Base-by-base conservation (phyloP, 2,329 filamentous ascomycete species). In the Chaetomium sp. region DNA sequence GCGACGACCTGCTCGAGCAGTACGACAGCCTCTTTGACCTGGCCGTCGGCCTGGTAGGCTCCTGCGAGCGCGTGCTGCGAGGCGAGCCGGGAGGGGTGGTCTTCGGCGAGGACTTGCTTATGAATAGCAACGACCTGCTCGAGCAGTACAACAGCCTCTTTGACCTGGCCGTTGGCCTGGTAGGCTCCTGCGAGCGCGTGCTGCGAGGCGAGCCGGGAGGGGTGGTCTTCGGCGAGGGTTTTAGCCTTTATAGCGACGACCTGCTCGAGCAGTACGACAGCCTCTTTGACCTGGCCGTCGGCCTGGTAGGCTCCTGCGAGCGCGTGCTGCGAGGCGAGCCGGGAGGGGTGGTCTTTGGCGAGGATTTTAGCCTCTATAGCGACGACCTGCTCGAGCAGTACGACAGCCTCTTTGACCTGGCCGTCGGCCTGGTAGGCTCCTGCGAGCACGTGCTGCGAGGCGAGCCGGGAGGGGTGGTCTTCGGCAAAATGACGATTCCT, bases 381-480 rank as follows among this genome's bases (percentile, higher is more conserved):
- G 12, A 65, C 60, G 32, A 66, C 60, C 5, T 64, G 57, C 55
- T 66, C 60, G 12, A 67, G 58, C 34, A 66, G 53, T 40, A 35
- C 34, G 14, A 67, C 42, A 14, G 65, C 64, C 42, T 64, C 50
- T 53, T 61, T 54, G 32, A 61, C 48, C 53, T 65, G 62, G 32
- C 61, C 62, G 48, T 66, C 52, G 45, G 48, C 47, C 40, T 27
- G 9, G 40, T 66, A 56, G 32, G 54, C 49, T 37, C 3, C 38
- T 42, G 54, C 54, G 19, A 56, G 49, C 12, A 1, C 27, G 32
- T 53, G 44, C 45, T 49, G 52, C 44, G 44, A 48, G 14, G 49
- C 37, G 14, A 56, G 54, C 35, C 38, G 49, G 2, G 12, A 35
- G 5, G 50, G 51, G 50, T 59, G 42, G 33, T 55, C 54, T 53